Conservation (phyloP, 352 stramenopile species). For the Pythium pectinolyticum region DNA sequence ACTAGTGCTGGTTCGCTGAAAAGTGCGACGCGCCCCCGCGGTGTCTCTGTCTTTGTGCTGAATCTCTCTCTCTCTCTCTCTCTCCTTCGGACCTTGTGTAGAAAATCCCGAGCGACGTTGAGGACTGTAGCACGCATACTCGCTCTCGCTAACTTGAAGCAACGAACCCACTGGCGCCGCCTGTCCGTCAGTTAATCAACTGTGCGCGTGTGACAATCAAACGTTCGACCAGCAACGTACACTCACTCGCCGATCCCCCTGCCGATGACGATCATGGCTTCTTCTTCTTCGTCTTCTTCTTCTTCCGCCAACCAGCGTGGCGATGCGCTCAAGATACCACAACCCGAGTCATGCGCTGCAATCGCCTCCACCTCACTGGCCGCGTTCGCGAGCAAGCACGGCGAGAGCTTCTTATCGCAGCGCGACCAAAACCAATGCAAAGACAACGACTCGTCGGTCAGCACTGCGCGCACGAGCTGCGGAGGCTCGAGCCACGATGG, state of each 20-base stretch:
- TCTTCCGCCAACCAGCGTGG: conserved; percentile 12
- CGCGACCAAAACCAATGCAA: conserved; percentile 20
- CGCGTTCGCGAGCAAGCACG: conserved; percentile 20
- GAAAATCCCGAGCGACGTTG: conserved; percentile 9
- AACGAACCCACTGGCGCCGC: too few relatives aligned
- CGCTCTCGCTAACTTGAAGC: conserved; percentile 6
- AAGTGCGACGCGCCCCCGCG: too few relatives aligned
- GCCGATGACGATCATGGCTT: conserved; percentile 9
- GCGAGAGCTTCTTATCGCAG: conserved; percentile 20
- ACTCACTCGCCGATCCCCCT: conserved; percentile 16
- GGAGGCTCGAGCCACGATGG: conserved; percentile 26
- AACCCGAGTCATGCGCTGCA: neutral
- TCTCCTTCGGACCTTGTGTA: conserved; percentile 13
- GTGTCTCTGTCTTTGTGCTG: neutral
- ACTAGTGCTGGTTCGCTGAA: too few relatives aligned
- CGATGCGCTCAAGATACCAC: neutral
- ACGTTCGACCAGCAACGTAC: too few relatives aligned
- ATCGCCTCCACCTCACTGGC: conserved; percentile 24
- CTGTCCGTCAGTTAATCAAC: too few relatives aligned
- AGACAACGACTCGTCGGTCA: conserved; percentile 22
- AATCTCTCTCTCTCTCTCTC: neutral
- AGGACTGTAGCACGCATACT: neutral
- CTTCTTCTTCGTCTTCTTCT: too few relatives aligned
- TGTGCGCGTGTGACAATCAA: too few relatives aligned
- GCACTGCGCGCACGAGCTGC: conserved; percentile 24